Evolutionary conservation across 1,284 basidiomycete species (phyloP).

Genomic region (Tilletia setariae): DNA sequence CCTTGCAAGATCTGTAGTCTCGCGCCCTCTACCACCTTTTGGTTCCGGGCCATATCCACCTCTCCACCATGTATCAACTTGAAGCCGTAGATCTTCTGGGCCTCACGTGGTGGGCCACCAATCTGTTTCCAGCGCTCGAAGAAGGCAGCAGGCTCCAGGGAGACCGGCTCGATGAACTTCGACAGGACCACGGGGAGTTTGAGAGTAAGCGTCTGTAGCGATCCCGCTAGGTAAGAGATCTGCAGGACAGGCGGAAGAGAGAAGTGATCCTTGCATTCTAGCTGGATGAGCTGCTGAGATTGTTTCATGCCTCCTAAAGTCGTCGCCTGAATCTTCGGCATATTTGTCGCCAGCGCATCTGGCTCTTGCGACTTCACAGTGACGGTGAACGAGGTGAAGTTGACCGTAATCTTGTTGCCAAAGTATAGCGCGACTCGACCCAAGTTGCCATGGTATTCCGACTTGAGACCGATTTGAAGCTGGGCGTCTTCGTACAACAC

Average conservation of each 20-base stretch:
- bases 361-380: slow-evolving; percentile 66
- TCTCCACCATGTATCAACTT: slow-evolving; percentile 64
- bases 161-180: slow-evolving; percentile 91
- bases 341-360: slow-evolving; percentile 71
- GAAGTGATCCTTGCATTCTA: slow-evolving; percentile 90
- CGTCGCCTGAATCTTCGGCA: slow-evolving; percentile 80
- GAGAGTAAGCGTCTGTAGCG: slow-evolving; percentile 79
- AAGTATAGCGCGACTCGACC: slow-evolving; percentile 90
- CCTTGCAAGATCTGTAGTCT: slow-evolving; percentile 71
- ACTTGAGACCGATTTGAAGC: slow-evolving; percentile 92
- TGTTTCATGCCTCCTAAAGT: slow-evolving; percentile 79
- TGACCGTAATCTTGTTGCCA: slow-evolving; percentile 86
- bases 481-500: slow-evolving; percentile 93
- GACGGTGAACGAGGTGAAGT: slow-evolving; percentile 84
- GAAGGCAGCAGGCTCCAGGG: slow-evolving; percentile 76
- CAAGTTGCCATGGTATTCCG: slow-evolving; percentile 85
- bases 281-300: slow-evolving; percentile 83
- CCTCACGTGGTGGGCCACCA: slow-evolving; percentile 86
- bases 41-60: slow-evolving; percentile 71
- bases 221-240: slow-evolving; percentile 86
- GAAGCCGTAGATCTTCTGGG: slow-evolving; percentile 82
- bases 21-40: slow-evolving; percentile 72
- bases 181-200: slow-evolving; percentile 80
- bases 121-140: slow-evolving; percentile 98
- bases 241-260: slow-evolving; percentile 73